Base-by-base conservation (phyloP, 179 eudicot genomes). In the Sideroxylon spinosum region DNA sequence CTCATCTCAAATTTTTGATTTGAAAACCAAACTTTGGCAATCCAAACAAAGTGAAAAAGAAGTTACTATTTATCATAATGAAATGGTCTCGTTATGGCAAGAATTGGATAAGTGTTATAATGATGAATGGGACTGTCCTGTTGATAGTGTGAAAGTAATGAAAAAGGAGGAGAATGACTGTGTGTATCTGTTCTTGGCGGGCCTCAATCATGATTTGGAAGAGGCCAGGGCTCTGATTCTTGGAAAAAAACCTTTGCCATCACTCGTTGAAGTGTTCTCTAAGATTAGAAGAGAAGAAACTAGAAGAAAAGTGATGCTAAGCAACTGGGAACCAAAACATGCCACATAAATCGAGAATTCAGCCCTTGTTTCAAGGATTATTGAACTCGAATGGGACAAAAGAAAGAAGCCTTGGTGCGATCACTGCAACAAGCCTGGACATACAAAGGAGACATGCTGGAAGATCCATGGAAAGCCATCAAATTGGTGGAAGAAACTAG, bases 31-130 rank as follows among this genome's bases (percentile, higher is more conserved):
- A 32, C 37, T 32, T 32, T 32, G 37, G 37, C 37, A n/a, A n/a
- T n/a, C n/a, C n/a, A n/a, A n/a, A n/a, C n/a, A n/a, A n/a, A n/a
- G n/a, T n/a, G n/a, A n/a, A n/a, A n/a, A n/a, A n/a, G n/a, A n/a
- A n/a, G n/a, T n/a, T n/a, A n/a, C n/a, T n/a, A n/a, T n/a, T n/a
- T n/a, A n/a, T 17, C 28, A 66, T 66, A 28, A 66, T 29, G 70
- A 66, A 46, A 66, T 66, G 70, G 44, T 66, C 2, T 10, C 70
- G 2, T 14, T 28, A 2, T 66, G 70, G 48, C 70, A 66, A 66
- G 70, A 66, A 66, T 29, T 66, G 19, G 48, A 66, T 66, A 48
- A 26, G 28, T 66, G 53, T 10, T 44, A 68, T 68, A 17, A 68
- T 37, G 72, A 44, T 44, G 72, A 37, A 44, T 68, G 53, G 72